Conservation (phyloP, 495 filamentous ascomycete genomes). For the Tuber brumale region DNA sequence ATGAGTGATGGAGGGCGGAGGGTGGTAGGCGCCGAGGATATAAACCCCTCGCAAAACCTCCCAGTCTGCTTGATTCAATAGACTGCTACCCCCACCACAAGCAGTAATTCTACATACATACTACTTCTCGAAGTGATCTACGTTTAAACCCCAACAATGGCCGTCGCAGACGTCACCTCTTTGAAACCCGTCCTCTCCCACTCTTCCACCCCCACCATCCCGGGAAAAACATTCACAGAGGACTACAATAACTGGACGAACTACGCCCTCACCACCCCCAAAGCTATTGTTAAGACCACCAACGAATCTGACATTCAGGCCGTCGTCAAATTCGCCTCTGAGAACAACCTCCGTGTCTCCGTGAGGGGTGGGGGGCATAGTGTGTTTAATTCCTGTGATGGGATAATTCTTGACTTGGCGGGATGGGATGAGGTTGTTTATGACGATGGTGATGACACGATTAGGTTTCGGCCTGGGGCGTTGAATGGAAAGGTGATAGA, state of each 20-base stretch:
- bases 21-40: background rate
- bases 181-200: background rate
- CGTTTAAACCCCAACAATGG: background rate
- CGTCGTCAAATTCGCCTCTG: background rate
- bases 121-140: background rate
- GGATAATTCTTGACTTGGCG: conserved; percentile 22
- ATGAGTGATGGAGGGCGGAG: background rate
- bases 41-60: background rate
- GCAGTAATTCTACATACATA: background rate
- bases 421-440: conserved; percentile 16
- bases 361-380: conserved; percentile 22
- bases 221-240: background rate
- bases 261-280: background rate
- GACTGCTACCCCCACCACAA: background rate
- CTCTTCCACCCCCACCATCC: background rate
- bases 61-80: background rate
- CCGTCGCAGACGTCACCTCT: background rate
- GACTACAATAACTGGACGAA: background rate
- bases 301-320: background rate
- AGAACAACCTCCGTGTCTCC: background rate
- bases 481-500: conserved; percentile 11
- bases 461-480: conserved; percentile 9
- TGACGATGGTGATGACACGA: conserved; percentile 6
- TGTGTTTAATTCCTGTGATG: conserved; percentile 16
- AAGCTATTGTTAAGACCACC: background rate